Evolutionary conservation across 2,329 filamentous ascomycete genomes (phyloP), one percentile per base, ranked within the genome.

Genomic region (Fusarium bactridioides): DNA sequence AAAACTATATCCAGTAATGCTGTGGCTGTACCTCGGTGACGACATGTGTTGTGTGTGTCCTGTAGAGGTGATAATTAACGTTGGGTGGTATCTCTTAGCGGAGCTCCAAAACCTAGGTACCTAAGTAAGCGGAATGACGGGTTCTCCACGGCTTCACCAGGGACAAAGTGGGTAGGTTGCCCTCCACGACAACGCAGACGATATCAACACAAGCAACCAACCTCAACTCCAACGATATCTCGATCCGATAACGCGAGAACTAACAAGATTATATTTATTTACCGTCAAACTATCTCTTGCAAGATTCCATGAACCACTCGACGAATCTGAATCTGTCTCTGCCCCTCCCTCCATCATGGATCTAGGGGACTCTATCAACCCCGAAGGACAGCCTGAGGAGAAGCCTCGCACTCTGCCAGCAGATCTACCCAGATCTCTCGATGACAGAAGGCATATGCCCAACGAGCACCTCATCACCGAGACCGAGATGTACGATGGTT

Each of bases 401-500:
- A 85, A 84, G 80, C 84, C 87, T 67, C 84, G 84, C 67, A 74
- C 80, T 69, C 89, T 98, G 56, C 96, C 96, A 44, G 84, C 89
- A 74, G 96, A 99, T 82, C 89, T 99, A 40, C 96, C 96, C 16
- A 96, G 89, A 74, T 97, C 95, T 18, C 89, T 99, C 61, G 92
- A 99, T 81, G 96, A 99, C 84, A 90, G 96, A 68, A 89, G 91
- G 76, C 87, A 87, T 77, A 88, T 92, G 38, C 88, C 91, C 8
- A 86, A 85, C 51, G 90, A 91, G 65, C 77, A 79, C 70, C 88
- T 91, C 72, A 88, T 92, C 62, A 87, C 87, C 43, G 96, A 98
- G 86, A 97, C 95, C 44, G 96, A 98, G 86, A 94, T 98, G 85
- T 99, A 98, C 82, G 96, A 99, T 88, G 96, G 94, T 76, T 99